Evolutionary conservation across 2,329 filamentous ascomycete genomes (phyloP), one percentile per base, ranked within the genome.

Genomic region (Chaetomium globosum): DNA sequence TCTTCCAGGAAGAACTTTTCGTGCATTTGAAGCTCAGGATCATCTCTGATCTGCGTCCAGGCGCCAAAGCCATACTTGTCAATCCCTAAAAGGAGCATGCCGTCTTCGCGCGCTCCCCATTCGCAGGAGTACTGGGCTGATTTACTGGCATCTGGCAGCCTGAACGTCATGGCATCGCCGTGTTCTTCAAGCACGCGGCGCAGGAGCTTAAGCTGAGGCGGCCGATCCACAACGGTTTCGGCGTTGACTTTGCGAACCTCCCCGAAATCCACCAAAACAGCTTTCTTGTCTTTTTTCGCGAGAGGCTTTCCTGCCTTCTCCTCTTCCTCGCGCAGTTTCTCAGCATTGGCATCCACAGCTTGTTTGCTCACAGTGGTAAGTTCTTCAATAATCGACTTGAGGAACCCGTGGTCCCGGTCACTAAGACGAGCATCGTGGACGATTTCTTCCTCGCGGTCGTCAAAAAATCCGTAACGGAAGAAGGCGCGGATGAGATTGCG

Each of bases 1-100:
- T 99, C 96, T 75, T 99, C 95, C 1, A 99, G 80, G 80, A 96
- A 99, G 75, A 98, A 91, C 74, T 97, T 98, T 72, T 97, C 93
- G 1, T 82, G 80, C 80, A 99, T 88, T 9, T 88, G 90, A 26
- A 99, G 85, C 36, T 97, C 93, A 1, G 86, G 80, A 74, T 99
- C 95, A 71, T 99, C 95, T 7, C 95, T 89, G 72, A 99, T 98
- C 71, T 93, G 90, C 1, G 89, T 86, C 95, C 95, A 99, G 2
- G 94, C 93, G 64, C 96, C 96, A 74, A 97, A 98, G 2, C 95
- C 95, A 74, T 99, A 94, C 63, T 90, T 88, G 71, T 93, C 89
- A 69, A 99, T 97, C 66, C 95, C 95, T 49, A 98, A 87, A 63
- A 96, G 90, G 56, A 99, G 87, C 95, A 99, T 99, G 59, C 92